phyloP scores from a whole-genome alignment of 805 yeast species.

The Cyberlindnera maritima region DNA sequence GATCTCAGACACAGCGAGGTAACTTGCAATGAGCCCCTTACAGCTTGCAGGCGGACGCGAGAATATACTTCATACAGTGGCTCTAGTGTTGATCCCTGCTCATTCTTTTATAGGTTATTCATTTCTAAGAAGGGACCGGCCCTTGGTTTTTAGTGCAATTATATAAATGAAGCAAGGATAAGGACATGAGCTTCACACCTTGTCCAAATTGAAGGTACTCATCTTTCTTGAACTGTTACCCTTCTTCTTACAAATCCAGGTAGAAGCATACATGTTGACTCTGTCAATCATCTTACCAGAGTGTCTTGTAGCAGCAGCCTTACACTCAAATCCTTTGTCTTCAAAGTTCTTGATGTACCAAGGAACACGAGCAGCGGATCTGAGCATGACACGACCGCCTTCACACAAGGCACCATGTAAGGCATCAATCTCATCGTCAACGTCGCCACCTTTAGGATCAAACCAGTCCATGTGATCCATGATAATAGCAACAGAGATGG shows the following conservation, averaged over 20 bases:
- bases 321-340: constrained; percentile 61
- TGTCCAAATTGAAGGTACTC: constrained; percentile 27
- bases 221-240: constrained; percentile 15
- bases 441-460: constrained; percentile 61
- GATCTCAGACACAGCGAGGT: too few relatives aligned
- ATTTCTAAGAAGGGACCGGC: too few relatives aligned
- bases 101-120: too few relatives aligned
- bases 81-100: too few relatives aligned
- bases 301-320: constrained; percentile 65
- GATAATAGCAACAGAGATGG: constrained; percentile 73
- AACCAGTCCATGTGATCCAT: constrained; percentile 97
- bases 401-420: constrained; percentile 58
- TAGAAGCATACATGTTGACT: constrained; percentile 84
- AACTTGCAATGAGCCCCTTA: too few relatives aligned
- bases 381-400: constrained; percentile 72
- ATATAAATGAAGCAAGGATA: too few relatives aligned
- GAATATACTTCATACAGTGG: too few relatives aligned
- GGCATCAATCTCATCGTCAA: constrained; percentile 62
- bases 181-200: too few relatives aligned
- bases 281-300: constrained; percentile 70
- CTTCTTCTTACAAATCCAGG: constrained; percentile 75
- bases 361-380: constrained; percentile 71
- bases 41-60: too few relatives aligned
- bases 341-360: constrained; percentile 78
- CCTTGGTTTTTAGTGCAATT: too few relatives aligned